Percentiles rank a stretch among this genome's conserved stretches.
These are phyloP conservation scores for Neurospora intermedia DNA, from an alignment of 495 filamentous ascomycete species.

Conservation along the genomic window DNA sequence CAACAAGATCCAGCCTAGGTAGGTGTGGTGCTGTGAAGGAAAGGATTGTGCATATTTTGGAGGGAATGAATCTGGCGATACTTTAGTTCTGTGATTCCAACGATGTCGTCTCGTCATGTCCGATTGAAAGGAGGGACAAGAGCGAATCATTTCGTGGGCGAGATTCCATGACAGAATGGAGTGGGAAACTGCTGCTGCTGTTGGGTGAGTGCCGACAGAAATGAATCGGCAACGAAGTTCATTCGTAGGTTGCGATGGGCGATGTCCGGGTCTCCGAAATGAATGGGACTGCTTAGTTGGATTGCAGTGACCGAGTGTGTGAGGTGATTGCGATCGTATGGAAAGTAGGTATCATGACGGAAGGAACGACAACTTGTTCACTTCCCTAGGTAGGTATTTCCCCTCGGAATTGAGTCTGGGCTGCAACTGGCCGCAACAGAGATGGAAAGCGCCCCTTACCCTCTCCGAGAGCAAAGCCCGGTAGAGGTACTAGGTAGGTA, in stretches of 20 bases:
- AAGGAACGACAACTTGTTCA: neutral
- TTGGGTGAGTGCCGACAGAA: neutral
- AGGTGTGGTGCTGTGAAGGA: neutral
- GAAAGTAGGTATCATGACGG: neutral
- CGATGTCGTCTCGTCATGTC: neutral
- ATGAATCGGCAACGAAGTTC: neutral
- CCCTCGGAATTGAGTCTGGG: neutral
- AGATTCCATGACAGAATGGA: neutral
- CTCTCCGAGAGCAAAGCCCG: neutral
- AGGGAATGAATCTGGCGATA: neutral
- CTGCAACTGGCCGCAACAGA: neutral
- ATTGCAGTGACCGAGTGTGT: neutral
- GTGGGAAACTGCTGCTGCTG: neutral
- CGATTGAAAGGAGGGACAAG: neutral
- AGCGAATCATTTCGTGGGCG: neutral
- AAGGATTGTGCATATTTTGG: neutral
- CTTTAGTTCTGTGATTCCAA: neutral
- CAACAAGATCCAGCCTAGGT: neutral
- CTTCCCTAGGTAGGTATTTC: neutral
- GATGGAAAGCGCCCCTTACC: neutral
- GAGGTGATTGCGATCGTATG: neutral
- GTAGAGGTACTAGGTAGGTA: neutral
- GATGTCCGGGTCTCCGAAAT: neutral
- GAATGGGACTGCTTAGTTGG: neutral
- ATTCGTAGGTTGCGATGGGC: neutral